Base-by-base conservation (phyloP, 2,329 filamentous ascomycete genomes). In the Fusarium mundagurra region DNA sequence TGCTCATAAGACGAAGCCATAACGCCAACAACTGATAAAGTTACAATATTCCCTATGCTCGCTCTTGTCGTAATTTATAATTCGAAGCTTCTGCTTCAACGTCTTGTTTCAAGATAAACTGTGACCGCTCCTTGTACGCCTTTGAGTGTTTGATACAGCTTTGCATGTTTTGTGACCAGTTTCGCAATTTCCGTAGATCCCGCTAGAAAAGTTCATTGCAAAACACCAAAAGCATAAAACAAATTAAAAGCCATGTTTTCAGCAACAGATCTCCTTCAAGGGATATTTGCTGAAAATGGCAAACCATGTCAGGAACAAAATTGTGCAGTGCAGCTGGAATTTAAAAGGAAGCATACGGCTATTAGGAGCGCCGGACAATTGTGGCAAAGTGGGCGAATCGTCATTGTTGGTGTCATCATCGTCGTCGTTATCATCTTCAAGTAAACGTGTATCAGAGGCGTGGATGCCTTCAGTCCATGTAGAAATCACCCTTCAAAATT, bases 401-500 rank as follows among this genome's bases (percentile, higher is more conserved):
- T 68, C 47, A 59, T 72, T 62, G 64, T 71, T 69, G 64, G 43
- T 66, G 50, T 73, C 61, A 39, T 78, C 67, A 61, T 78, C 61
- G 69, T 76, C 59, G 64, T 78, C 69, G 69, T 75, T 33, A 67
- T 76, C 63, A 67, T 75, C 45, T 59, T 65, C 50, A 68, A 65
- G 53, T 75, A 38, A 57, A 55, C 44, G 45, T 58, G 53, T 39
- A 60, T 44, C 39, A 57, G 64, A 58, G 53, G 60, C n/a, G 36
- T 48, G 36, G 47, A 31, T n/a, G 48, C 33, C 47, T 69, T 87
- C 87, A 98, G 81, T 98, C 95, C 95, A 98, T 98, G 86, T 96
- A 96, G 80, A 99, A 98, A 80, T 99, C 96, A 51, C 96, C 96
- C 85, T 98, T 96, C 76, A 99, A 88, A 79, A 99, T 98, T 76